Base-by-base conservation (phyloP, 352 stramenopile genomes). In the Globisporangium canariense region DNA sequence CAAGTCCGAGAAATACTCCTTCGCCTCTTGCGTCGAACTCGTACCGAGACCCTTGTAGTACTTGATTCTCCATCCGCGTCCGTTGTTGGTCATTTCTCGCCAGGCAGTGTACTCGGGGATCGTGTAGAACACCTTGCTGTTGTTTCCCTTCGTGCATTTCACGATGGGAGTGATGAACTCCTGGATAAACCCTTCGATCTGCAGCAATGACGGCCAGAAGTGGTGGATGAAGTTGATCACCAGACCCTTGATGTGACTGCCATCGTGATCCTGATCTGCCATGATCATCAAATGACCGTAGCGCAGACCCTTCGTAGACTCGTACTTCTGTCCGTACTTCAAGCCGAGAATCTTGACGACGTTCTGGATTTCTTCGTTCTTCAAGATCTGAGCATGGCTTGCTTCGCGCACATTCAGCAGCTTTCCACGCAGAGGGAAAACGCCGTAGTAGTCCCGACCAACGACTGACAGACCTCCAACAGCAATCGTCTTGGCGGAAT, bases 41-140 rank as follows among this genome's bases (percentile, higher is more conserved):
- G 97, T 99, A 85, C 97, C 97, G 25, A 99, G 86, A 96, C 97
- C 97, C 89, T 99, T 99, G 81, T 99, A 99, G 77, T 99, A 99
- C 89, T 99, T 99, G 63, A 99, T 96, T 36, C 88, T 88, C 90
- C 93, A 99, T 30, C 94, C 90, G 58, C 92, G 96, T 25, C 96
- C 86, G 57, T 97, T 88, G 63, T 96, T 94, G 7, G 78, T 90
- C 45, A 41, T 78, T 59, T 86, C 83, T 22, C 94, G 83, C 97
- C 97, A 99, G 16, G 69, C 71, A 68, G 98, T 88, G 71, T 99
- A 99, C 76, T 99, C 96, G 5, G 95, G 87, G 79, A 98, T 97
- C 4, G 97, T 99, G 76, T 98, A 99, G 69, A 99, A 99, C 2
- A 96, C 91, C 45, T 97, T 71, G 36, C 45, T 20, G 1, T 69